Percentiles rank a stretch among this genome's conserved stretches.
Conservation (phyloP, 1,284 basidiomycete species). For the Malassezia obtusa region DNA sequence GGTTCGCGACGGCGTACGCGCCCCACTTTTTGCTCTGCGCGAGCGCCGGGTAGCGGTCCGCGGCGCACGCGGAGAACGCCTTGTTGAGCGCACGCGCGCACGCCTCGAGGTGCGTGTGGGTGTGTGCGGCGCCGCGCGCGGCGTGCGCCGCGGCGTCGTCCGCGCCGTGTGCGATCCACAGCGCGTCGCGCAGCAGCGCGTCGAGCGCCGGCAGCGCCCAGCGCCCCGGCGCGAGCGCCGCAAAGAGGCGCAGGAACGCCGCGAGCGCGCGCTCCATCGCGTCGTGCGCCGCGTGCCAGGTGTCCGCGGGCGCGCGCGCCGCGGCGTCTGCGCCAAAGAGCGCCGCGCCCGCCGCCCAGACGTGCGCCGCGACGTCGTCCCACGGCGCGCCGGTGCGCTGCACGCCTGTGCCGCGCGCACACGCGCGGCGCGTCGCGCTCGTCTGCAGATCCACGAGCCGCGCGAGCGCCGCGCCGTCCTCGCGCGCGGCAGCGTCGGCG, state of each 20-base stretch:
- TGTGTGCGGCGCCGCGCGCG: neutral
- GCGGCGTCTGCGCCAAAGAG: slow-evolving; percentile 2
- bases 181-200: slow-evolving; percentile 30
- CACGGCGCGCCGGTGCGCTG: slow-evolving; percentile 22
- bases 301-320: slow-evolving; percentile 6
- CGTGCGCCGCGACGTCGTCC: slow-evolving; percentile 31
- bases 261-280: slow-evolving; percentile 25
- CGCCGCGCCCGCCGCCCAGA: slow-evolving; percentile 23
- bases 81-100: slow-evolving; percentile 82
- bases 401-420: slow-evolving; percentile 4
- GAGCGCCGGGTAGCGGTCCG: slow-evolving; percentile 62
- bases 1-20: slow-evolving; percentile 82
- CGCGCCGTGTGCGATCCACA: slow-evolving; percentile 29
- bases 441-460: slow-evolving; percentile 24
- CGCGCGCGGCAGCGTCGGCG: neutral
- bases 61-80: slow-evolving; percentile 80
- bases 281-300: slow-evolving; percentile 23
- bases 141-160: slow-evolving; percentile 21
- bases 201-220: slow-evolving; percentile 37
- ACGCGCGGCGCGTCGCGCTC: neutral
- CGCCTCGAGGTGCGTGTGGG: slow-evolving; percentile 64
- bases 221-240: slow-evolving; percentile 26
- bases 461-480: slow-evolving; percentile 26
- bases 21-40: slow-evolving; percentile 74
- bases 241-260: slow-evolving; percentile 31